Evolutionary conservation across 129 eudicot genomes (phyloP), one percentile per base, ranked within the genome.

Genomic region (Flaveria brownii): DNA sequence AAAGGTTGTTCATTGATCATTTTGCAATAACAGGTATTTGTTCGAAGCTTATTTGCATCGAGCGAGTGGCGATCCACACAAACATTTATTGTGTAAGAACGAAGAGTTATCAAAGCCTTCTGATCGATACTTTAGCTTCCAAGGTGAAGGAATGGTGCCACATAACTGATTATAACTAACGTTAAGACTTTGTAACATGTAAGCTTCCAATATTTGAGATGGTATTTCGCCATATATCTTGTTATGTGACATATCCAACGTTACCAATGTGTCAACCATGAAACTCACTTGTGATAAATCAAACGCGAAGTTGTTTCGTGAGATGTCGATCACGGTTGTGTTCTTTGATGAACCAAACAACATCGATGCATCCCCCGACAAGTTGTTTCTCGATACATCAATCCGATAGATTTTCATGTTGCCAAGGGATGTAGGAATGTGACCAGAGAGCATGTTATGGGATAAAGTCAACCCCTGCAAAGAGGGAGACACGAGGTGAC

Each of bases 351-450:
- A 65, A 15, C 87, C 87, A n/a, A 88, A 85, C 39, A 85, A 80
- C 84, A 87, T 78, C 3, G 88, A 87, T n/a, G 84, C 88, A 68
- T 87, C 88, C 16, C 86, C 93, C 0, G 74, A 72, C 1, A 88
- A 75, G 72, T 80, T 85, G 81, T 88, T 88, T 66, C 89, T 81
- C 4, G 92, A 88, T 9, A 85, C 23, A 62, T 85, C 89, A 33
- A 88, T 26, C 0, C 18, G 26, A 26, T 77, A 61, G 26, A 88
- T 74, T 5, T 65, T 81, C 68, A 62, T 77, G n/a, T 65, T 67
- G 22, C 76, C 82, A 2, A 88, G n/a, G 20, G 92, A 85, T n/a
- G 28, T 18, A 7, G 92, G 92, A 60, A 88, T 76, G 22, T 81
- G 45, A 0, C 92, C 88, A 0, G 85, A 80, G 28, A 88, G 72